A percentile compares a stretch with the other conserved stretches of the same genome.
phyloP scores from a whole-genome alignment of 345 rosid genomes.

The Erucastrum elatum region DNA sequence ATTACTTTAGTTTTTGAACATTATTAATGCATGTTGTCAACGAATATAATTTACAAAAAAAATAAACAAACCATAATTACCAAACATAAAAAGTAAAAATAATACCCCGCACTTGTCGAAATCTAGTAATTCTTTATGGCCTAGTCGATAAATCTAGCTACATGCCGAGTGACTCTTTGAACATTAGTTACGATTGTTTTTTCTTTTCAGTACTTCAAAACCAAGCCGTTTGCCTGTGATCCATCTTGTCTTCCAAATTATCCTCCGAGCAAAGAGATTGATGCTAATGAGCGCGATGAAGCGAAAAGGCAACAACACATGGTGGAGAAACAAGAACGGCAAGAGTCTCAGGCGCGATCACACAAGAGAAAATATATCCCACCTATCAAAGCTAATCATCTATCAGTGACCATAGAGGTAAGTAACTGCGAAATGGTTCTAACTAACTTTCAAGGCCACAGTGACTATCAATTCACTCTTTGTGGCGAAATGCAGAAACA shows the following conservation, averaged over 20 bases:
- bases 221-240: slow-evolving; percentile 86
- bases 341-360: slow-evolving; percentile 22
- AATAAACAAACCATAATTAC: too few relatives aligned
- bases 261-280: slow-evolving; percentile 96
- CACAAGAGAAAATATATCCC: slow-evolving; percentile 25
- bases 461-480: background rate
- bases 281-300: slow-evolving; percentile 84
- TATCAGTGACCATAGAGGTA: slow-evolving; percentile 35
- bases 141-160: too few relatives aligned
- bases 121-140: too few relatives aligned
- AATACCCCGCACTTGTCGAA: too few relatives aligned
- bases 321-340: slow-evolving; percentile 36
- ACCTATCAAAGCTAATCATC: slow-evolving; percentile 16
- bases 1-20: too few relatives aligned
- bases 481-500: slow-evolving; percentile 34
- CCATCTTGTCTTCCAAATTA: slow-evolving; percentile 87
- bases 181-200: background rate
- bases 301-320: slow-evolving; percentile 45
- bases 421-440: slow-evolving; percentile 7
- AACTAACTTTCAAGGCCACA: background rate
- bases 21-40: too few relatives aligned
- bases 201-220: slow-evolving; percentile 65
- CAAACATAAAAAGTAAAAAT: too few relatives aligned
- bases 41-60: too few relatives aligned
- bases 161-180: background rate